Base-by-base conservation (phyloP, 257 asterid species). In the Knoxia roxburghii region DNA sequence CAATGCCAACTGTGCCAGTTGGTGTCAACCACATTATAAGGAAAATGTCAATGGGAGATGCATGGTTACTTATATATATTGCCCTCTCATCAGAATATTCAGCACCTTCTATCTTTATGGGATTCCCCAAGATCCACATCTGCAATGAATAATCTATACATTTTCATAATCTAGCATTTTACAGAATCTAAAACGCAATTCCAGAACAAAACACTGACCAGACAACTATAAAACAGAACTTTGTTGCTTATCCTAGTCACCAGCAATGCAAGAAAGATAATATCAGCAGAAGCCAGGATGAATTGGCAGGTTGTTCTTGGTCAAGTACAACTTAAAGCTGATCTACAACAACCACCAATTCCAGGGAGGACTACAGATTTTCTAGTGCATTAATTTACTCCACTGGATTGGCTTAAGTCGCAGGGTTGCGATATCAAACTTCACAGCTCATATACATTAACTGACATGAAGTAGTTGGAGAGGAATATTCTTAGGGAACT, bases 21-120 rank as follows among this genome's bases (percentile, higher is more conserved):
- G 85, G 82, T 37, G 76, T 80, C 69, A 80, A 62, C 82, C 85
- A 77, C 85, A 80, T 80, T 18, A 77, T 57, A 18, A 83, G 85
- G 69, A 83, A 53, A 55, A 80, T 73, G 73, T 83, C 87, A 30
- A 83, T 72, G 0, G 79, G 80, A 64, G 87, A 83, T 29, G 85
- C 81, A 67, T 80, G 87, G 49, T 83, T 83, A 41, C 87, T 61
- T 37, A 80, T 68, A 51, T 83, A 83, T 64, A 83, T 83, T 20
- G 78, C 83, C 61, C 62, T 77, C 55, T 80, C 85, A 30, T 73
- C 48, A 2, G 78, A 65, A 45, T 80, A 68, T 59, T 83, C 85
- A n/a, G 72, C 60, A 32, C 85, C 87, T 80, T 80, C 80, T 57
- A 80, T 77, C 62, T 70, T 83, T 51, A 80, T 70, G 0, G 82